These are phyloP conservation scores for Hysterium pulicare DNA, from an alignment of 2,329 filamentous ascomycete genomes.

Conservation along the genomic window DNA sequence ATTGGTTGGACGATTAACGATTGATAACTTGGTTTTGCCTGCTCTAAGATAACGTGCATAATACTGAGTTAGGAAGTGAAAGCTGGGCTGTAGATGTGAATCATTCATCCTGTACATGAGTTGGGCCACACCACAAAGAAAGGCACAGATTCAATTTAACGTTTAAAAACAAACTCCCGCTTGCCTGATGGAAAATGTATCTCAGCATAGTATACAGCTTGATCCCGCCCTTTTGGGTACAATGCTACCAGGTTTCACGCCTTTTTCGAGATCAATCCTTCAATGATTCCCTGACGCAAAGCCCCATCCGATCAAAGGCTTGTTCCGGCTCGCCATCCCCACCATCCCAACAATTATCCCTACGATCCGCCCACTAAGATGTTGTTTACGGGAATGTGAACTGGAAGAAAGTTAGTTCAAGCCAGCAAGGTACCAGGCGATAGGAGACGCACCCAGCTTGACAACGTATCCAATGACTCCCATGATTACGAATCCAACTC, in stretches of 20 bases:
- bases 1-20: constrained; percentile 15
- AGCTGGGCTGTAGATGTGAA: too few relatives aligned
- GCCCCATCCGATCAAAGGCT: constrained; percentile 1
- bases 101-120: too few relatives aligned
- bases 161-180: constrained; percentile 38
- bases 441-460: constrained; percentile 43
- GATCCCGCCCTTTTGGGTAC: constrained; percentile 9
- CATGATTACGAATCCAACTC: constrained; percentile 53
- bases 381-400: constrained; percentile 54
- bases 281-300: not conserved
- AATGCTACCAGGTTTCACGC: constrained; percentile 1
- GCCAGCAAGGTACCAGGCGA: not conserved
- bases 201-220: constrained; percentile 29
- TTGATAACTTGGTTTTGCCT: too few relatives aligned
- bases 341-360: not conserved
- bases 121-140: too few relatives aligned
- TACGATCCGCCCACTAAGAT: constrained; percentile 48
- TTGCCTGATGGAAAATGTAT: constrained; percentile 19
- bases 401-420: constrained; percentile 16
- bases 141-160: too few relatives aligned
- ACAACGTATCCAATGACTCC: constrained; percentile 52
- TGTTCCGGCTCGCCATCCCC: not conserved
- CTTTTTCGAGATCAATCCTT: not conserved
- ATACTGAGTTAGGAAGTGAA: too few relatives aligned
- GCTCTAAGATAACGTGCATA: too few relatives aligned